phyloP scores from a whole-genome alignment of 176 grass and related monocot species.

The Oryza glaberrima region DNA sequence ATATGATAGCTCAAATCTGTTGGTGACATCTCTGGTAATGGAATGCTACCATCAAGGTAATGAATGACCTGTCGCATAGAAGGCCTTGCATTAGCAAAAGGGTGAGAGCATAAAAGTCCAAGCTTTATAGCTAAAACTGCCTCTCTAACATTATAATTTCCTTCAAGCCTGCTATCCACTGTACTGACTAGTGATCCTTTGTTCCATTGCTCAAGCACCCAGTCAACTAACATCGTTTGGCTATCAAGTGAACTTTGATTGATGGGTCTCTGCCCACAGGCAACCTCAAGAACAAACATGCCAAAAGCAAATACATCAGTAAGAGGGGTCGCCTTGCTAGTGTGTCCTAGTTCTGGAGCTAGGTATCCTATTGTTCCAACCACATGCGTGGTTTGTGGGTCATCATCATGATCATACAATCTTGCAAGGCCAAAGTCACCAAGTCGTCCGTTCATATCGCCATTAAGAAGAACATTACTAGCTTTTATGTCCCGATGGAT shows the following conservation, averaged over 20 bases:
- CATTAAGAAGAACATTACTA: constrained; percentile 37
- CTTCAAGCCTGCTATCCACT: constrained; percentile 29
- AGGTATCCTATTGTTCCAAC: constrained; percentile 55
- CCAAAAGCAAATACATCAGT: constrained; percentile 41
- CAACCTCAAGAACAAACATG: constrained; percentile 38
- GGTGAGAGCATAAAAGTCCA: constrained; percentile 40
- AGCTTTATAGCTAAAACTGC: constrained; percentile 33
- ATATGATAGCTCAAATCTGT: constrained; percentile 26
- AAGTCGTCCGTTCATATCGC: constrained; percentile 34
- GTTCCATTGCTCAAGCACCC: constrained; percentile 31
- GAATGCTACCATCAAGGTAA: constrained; percentile 28
- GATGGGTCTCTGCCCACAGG: constrained; percentile 30
- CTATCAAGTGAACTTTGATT: not conserved
- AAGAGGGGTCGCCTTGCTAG: constrained; percentile 46
- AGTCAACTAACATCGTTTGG: constrained; percentile 29
- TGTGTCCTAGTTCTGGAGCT: constrained; percentile 41
- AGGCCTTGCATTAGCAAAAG: constrained; percentile 41
- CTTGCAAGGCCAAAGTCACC: constrained; percentile 50
- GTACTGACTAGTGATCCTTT: not conserved
- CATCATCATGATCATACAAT: constrained; percentile 26
- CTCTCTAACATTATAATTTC: constrained; percentile 3
- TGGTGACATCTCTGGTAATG: constrained; percentile 35
- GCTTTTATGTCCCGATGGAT: constrained; percentile 43
- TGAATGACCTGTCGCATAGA: constrained; percentile 32
- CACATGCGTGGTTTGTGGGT: constrained; percentile 40